Evolutionary conservation across 495 filamentous ascomycete genomes (phyloP).

Genomic region (Aspergillus kassunensis): DNA sequence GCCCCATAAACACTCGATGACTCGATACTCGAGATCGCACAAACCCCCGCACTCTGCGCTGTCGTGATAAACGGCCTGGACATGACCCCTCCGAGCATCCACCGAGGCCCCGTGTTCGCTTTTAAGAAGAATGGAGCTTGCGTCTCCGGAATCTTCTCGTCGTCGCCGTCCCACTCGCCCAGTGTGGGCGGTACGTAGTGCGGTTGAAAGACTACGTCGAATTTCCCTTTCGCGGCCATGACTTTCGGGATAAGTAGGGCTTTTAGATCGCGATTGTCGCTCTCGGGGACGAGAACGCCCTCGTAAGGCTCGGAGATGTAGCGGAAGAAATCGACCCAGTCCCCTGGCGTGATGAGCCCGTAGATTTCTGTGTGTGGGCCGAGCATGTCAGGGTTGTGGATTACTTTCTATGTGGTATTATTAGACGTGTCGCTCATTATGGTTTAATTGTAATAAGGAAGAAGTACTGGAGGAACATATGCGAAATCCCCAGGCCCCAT

Average conservation of each 20-base stretch:
- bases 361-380: conserved; percentile 42
- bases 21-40: conserved; percentile 46
- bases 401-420: conserved; percentile 22
- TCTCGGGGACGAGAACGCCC: conserved; percentile 47
- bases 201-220: conserved; percentile 45
- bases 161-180: conserved; percentile 36
- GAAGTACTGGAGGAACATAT: conserved; percentile 42
- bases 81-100: conserved; percentile 41
- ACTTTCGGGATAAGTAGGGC: conserved; percentile 45
- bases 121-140: conserved; percentile 38
- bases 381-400: conserved; percentile 43
- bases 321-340: conserved; percentile 51
- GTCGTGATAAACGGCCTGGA: conserved; percentile 43
- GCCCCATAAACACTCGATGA: conserved; percentile 29
- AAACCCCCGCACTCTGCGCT: conserved; percentile 39
- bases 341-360: conserved; percentile 47
- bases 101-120: conserved; percentile 40
- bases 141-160: conserved; percentile 37
- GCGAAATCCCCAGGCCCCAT: conserved; percentile 47
- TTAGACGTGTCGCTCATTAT: background rate
- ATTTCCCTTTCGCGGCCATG: conserved; percentile 46
- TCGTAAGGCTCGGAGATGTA: conserved; percentile 45
- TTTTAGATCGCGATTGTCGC: conserved; percentile 39
- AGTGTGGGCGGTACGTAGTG: conserved; percentile 37
- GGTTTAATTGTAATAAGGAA: background rate